Evolutionary conservation across 208 protist species (phyloP).

Genomic region (Kentomonas sorsogonicus): DNA sequence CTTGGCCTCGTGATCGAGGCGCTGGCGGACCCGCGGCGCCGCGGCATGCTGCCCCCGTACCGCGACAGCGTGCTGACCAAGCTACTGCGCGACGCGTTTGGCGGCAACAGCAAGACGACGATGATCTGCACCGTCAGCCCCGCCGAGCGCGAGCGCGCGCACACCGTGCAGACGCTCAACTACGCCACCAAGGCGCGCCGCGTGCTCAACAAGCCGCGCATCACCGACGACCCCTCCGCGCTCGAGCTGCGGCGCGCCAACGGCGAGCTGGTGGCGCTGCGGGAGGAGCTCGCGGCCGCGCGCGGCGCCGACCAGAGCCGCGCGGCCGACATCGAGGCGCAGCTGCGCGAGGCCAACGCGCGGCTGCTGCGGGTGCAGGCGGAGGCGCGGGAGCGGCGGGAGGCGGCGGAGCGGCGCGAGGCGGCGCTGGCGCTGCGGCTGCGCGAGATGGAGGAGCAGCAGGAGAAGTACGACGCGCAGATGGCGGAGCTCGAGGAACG

Average conservation of each 20-base stretch:
- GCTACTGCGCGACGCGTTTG: slow-evolving; percentile 81
- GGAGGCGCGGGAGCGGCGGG: slow-evolving; percentile 26
- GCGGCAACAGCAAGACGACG: slow-evolving; percentile 88
- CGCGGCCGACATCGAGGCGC: slow-evolving; percentile 37
- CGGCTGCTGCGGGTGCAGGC: slow-evolving; percentile 46
- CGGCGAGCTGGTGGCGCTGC: slow-evolving; percentile 52
- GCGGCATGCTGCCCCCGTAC: slow-evolving; percentile 73
- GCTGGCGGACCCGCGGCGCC: slow-evolving; percentile 55
- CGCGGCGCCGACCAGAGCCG: slow-evolving; percentile 27
- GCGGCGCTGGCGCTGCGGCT: slow-evolving; percentile 36
- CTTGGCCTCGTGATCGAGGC: slow-evolving; percentile 84
- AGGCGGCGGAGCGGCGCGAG: slow-evolving; percentile 55
- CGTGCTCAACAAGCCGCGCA: slow-evolving; percentile 68
- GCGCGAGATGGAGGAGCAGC: slow-evolving; percentile 55
- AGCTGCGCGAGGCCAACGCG: slow-evolving; percentile 41
- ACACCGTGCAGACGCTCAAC: slow-evolving; percentile 80
- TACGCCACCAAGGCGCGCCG: slow-evolving; percentile 77
- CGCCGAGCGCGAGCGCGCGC: slow-evolving; percentile 34
- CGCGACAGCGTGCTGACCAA: slow-evolving; percentile 84
- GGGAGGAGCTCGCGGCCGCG: slow-evolving; percentile 43
- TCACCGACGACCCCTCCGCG: slow-evolving; percentile 77
- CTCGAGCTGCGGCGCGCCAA: slow-evolving; percentile 61
- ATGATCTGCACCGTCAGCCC: slow-evolving; percentile 83
- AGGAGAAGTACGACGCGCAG: slow-evolving; percentile 48
- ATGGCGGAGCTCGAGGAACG: slow-evolving; percentile 64